A percentile compares a stretch with the other conserved stretches of the same genome.
These are phyloP conservation scores for Typha latifolia DNA, from an alignment of 176 grass and related monocot genomes.

Conservation along the genomic window DNA sequence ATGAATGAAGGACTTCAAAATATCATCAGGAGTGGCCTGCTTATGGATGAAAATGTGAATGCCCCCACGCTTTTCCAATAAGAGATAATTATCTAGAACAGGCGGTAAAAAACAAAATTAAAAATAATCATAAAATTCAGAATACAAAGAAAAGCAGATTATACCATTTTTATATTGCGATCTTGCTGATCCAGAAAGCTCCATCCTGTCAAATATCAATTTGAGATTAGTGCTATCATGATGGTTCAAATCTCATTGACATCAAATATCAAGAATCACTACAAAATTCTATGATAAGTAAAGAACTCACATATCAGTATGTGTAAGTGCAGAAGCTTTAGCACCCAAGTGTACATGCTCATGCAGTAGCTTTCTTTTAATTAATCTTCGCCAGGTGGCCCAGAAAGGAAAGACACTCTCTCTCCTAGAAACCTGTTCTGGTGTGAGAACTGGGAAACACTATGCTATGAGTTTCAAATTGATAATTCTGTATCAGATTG, in stretches of 20 bases:
- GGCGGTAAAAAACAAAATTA: constrained; percentile 5
- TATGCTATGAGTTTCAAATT: background rate
- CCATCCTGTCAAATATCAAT: constrained; percentile 42
- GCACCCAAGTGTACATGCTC: constrained; percentile 56
- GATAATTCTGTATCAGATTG: background rate
- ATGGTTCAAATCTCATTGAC: background rate
- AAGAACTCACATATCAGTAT: constrained; percentile 65
- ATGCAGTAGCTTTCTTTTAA: constrained; percentile 45
- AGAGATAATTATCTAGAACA: constrained; percentile 60
- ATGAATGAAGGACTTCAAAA: constrained; percentile 76
- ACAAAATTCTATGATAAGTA: background rate
- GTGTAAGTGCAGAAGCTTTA: constrained; percentile 60
- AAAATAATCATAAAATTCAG: constrained; percentile 4
- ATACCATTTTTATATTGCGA: constrained; percentile 50
- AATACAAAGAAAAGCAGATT: constrained; percentile 1
- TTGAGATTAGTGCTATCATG: background rate
- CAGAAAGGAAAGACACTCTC: constrained; percentile 81
- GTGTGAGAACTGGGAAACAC: constrained; percentile 53
- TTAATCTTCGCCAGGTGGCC: constrained; percentile 49
- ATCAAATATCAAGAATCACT: background rate
- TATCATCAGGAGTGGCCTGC: constrained; percentile 54
- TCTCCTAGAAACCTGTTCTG: constrained; percentile 50
- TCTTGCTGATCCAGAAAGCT: constrained; percentile 45
- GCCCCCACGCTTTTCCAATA: constrained; percentile 48
- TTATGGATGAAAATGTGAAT: constrained; percentile 73